Conservation (phyloP, 2,329 filamentous ascomycete genomes). For the Arthrobotrys pseudoclavata region DNA sequence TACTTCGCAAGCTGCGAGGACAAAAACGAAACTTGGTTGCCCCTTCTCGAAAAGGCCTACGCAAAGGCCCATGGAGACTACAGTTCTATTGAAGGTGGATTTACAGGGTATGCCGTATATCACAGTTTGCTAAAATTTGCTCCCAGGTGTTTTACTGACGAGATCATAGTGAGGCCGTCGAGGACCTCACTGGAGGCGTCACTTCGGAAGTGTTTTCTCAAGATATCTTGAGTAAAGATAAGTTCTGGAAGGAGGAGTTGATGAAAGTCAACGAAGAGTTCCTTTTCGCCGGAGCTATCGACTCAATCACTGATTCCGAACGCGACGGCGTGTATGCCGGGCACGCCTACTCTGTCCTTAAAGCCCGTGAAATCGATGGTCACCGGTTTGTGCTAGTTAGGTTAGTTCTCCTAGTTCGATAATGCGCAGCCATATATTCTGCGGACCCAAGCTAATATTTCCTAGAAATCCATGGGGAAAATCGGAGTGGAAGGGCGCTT, state of each 20-base stretch:
- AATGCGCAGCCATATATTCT: neutral
- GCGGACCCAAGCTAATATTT: neutral
- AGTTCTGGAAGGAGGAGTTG: slow-evolving; percentile 86
- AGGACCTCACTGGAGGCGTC: slow-evolving; percentile 77
- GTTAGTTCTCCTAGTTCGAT: slow-evolving; percentile 64
- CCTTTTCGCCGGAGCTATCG: slow-evolving; percentile 70
- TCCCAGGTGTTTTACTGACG: neutral
- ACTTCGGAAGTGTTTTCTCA: slow-evolving; percentile 77
- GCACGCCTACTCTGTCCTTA: slow-evolving; percentile 75
- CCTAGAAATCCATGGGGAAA: slow-evolving; percentile 83
- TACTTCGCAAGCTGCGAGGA: slow-evolving; percentile 83
- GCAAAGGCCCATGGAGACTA: slow-evolving; percentile 88
- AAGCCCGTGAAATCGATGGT: slow-evolving; percentile 69
- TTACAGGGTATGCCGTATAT: slow-evolving; percentile 70
- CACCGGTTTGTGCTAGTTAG: slow-evolving; percentile 69
- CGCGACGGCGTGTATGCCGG: slow-evolving; percentile 71
- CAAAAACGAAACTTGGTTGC: slow-evolving; percentile 85
- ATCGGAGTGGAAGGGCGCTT: slow-evolving; percentile 83
- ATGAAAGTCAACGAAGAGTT: slow-evolving; percentile 85
- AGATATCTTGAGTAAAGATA: slow-evolving; percentile 81
- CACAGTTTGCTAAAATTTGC: neutral
- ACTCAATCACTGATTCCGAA: slow-evolving; percentile 40
- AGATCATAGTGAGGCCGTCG: slow-evolving; percentile 69
- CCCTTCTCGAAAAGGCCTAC: slow-evolving; percentile 84
- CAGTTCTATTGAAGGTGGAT: slow-evolving; percentile 79